Evolutionary conservation across 108 stramenopile species (phyloP), one percentile per base, ranked within the genome.

Genomic region (Pseudonitzschia multiseries): DNA sequence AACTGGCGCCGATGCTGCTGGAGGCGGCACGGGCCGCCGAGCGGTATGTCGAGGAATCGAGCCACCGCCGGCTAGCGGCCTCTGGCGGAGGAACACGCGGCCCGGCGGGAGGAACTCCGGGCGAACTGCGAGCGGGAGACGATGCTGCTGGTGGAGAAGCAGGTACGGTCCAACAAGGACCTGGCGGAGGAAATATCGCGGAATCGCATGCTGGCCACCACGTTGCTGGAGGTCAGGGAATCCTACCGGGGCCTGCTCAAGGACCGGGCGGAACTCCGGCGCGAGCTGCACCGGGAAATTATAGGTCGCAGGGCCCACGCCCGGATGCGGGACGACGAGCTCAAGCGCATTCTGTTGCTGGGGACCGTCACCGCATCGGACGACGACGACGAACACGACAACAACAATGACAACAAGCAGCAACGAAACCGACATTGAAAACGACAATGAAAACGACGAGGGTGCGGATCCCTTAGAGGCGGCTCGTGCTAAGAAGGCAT

Each of bases 171-270:
- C 31, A 69, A 57, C 31, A 51, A 79, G 24, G 71, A 73, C 15
- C 57, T 79, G 24, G 62, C 73, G 14, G 22, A 32, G 8, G 79
- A 79, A 68, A 79, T 74, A 57, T 72, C 73, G 51, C 73, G 79
- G 27, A 79, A 79, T 29, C 66, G 68, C 64, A 9, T 53, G 18
- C 46, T 79, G 40, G 73, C 69, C 12, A 68, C 70, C 43, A 18
- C 12, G 8, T 31, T 79, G 22, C 13, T 79, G 57, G 42, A 50
- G 27, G 27, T 21, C 71, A 62, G 68, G 33, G 27, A 50, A n/a
- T n/a, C 28, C 4, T 41, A 68, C 40, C 1, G 20, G 12, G 32
- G 29, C 2, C 41, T 61, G 17, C 15, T 20, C 17, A 9, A 18
- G 18, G 48, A 76, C 12, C n/a, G 52, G 28, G 60, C 68, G n/a